Percentiles rank a stretch among this genome's conserved stretches.
Evolutionary conservation across 1,284 basidiomycete species (phyloP).

Genomic region (Xerocomus nothofagi): DNA sequence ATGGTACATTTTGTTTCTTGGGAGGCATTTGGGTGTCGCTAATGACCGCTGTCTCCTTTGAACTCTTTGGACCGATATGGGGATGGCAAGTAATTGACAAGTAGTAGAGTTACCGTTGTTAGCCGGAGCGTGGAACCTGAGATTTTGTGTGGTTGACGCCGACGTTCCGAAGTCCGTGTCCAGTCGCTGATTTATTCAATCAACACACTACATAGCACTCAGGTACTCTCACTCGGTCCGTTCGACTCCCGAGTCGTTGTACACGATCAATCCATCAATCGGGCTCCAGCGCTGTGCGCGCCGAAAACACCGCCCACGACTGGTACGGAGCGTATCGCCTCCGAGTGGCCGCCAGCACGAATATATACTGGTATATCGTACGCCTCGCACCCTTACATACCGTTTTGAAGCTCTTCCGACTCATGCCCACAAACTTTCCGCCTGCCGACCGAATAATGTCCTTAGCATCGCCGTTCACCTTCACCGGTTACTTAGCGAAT

Average conservation of each 20-base stretch:
- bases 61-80: background rate
- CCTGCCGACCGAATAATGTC: conserved; percentile 4
- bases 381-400: background rate
- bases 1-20: conserved; percentile 56
- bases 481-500: conserved; percentile 11
- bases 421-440: too few species aligned
- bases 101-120: background rate
- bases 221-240: too few species aligned
- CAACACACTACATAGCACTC: too few species aligned
- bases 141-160: too few species aligned
- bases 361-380: conserved; percentile 21
- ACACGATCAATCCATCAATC: conserved; percentile 1
- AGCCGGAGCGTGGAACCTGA: background rate
- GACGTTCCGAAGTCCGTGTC: conserved; percentile 1
- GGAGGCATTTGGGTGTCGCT: conserved; percentile 58
- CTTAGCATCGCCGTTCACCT: background rate
- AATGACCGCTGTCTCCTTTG: background rate
- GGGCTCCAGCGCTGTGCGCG: background rate
- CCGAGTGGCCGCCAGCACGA: too few species aligned
- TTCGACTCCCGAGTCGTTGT: too few species aligned
- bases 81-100: background rate
- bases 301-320: too few species aligned
- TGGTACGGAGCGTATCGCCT: conserved; percentile 5
- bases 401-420: too few species aligned
- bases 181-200: background rate